Evolutionary conservation across 371 early-diverging fungal species (phyloP), one percentile per base, ranked within the genome.

Genomic region (Smittium mucronatum): DNA sequence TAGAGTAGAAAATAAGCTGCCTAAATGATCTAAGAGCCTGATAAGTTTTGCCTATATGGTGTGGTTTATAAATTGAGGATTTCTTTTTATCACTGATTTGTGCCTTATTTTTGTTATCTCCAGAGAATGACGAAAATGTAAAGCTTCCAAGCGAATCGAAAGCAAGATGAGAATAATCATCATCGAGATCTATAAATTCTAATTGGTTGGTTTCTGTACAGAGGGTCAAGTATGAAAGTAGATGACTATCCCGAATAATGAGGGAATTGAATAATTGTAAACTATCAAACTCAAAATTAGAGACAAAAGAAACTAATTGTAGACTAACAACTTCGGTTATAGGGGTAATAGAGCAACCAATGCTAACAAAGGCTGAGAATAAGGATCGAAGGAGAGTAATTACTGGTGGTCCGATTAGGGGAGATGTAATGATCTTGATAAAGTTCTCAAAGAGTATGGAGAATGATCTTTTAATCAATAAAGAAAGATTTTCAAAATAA

Each of bases 181-280:
- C 21, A 21, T 47, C 21, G 21, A 47, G 47, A 21, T 47, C 47
- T 11, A 11, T 21, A 47, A 47, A 47, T 47, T 47, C 47, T 5
- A 47, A 11, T 21, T 47, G 47, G 47, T 47, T 47, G 47, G 47
- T 47, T 11, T 47, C 47, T 47, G 47, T 47, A 21, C 21, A 11
- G 21, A 47, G 47, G 21, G 21, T 47, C 5, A 21, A 5, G 21
- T 11, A 21, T 11, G 47, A 47, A 47, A 47, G 47, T 11, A 47
- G 5, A 47, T 47, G 21, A 21, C 47, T 47, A 47, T 47, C 47
- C 21, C 47, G 47, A 47, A 21, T 11, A 47, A 21, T 61, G 5
- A 61, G 63, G 11, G 63, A 61, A n/a, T 34, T 34, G 32, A 31
- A n/a, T 36, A 65, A 36, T 25, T 65, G n/a, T 25, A 65, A 34